Conservation (phyloP, 441 rosid genomes). For the Cnidoscolus chayamansa region DNA sequence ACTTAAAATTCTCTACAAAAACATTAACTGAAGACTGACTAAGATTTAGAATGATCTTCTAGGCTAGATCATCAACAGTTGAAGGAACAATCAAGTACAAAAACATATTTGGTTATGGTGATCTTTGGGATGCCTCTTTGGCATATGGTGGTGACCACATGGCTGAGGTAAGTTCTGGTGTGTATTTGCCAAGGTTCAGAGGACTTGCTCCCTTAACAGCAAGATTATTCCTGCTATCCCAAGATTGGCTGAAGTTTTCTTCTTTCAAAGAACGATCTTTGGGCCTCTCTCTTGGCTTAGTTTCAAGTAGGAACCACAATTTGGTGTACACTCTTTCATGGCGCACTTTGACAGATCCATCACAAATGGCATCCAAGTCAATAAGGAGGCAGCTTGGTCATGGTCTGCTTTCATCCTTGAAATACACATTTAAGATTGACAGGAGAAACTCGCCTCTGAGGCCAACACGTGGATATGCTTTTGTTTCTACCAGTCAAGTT, state of each 20-base stretch:
- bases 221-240: conserved; percentile 65
- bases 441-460: conserved; percentile 67
- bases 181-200: conserved; percentile 71
- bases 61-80: conserved; percentile 75
- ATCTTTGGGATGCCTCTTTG: conserved; percentile 82
- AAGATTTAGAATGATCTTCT: conserved; percentile 31
- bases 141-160: conserved; percentile 77
- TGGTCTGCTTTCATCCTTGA: conserved; percentile 68
- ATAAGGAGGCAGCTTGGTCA: conserved; percentile 91
- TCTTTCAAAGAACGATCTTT: conserved; percentile 76
- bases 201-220: conserved; percentile 61
- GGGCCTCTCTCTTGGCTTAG: conserved; percentile 82
- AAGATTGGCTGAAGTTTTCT: conserved; percentile 82
- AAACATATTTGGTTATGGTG: conserved; percentile 87
- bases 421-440: conserved; percentile 72
- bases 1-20: background rate
- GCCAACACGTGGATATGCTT: conserved; percentile 80
- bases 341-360: conserved; percentile 81
- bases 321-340: conserved; percentile 68
- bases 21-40: conserved; percentile 9
- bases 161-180: conserved; percentile 75
- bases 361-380: conserved; percentile 53
- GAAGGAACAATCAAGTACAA: conserved; percentile 83
- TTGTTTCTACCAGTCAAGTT: conserved; percentile 67
- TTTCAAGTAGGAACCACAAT: conserved; percentile 66